Evolutionary conservation across 2,329 filamentous ascomycete genomes (phyloP).

Genomic region (Colletotrichum sp.): DNA sequence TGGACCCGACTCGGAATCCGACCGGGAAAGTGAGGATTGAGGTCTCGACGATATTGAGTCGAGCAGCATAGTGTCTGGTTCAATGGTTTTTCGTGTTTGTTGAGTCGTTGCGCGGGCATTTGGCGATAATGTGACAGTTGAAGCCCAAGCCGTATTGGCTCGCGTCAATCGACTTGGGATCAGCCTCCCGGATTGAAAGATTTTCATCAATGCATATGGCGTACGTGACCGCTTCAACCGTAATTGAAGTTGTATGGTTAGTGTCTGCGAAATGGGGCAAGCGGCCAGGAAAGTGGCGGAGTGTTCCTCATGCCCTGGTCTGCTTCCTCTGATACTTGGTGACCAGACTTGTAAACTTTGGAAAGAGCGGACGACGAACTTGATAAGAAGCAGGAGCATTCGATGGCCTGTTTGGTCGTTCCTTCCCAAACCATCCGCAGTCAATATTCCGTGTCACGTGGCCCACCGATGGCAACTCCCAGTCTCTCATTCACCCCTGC

Average conservation of each 20-base stretch:
- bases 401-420: neutral
- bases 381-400: neutral
- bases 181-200: fast-evolving
- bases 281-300: fast-evolving
- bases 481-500: too few species aligned
- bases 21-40: neutral
- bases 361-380: neutral
- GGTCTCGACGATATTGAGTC: neutral
- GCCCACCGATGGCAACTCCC: too few species aligned
- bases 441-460: too few species aligned
- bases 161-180: neutral
- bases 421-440: neutral
- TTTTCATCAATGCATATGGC: fast-evolving
- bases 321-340: neutral
- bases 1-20: neutral
- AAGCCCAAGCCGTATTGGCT: fast-evolving
- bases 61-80: neutral
- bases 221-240: too few species aligned
- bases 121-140: fast-evolving
- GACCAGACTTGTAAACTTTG: neutral
- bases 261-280: neutral
- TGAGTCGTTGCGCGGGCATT: fast-evolving
- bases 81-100: neutral
- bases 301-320: neutral
- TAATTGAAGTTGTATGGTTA: neutral